Base-by-base conservation (phyloP, 371 early-diverging fungal genomes). In the Batkoa obscura region DNA sequence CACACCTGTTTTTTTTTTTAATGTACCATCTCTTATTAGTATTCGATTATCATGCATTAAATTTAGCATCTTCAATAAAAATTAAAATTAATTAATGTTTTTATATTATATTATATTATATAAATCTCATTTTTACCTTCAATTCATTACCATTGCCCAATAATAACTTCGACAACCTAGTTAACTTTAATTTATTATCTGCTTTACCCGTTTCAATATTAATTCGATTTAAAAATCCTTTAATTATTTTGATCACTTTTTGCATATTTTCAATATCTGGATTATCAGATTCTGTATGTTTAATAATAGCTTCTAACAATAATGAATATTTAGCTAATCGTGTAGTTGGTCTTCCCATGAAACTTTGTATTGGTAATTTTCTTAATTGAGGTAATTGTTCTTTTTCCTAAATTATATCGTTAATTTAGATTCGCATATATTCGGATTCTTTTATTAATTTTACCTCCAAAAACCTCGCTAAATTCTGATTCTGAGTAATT, bases 251-350 rank as follows among this genome's bases (percentile, higher is more conserved):
- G 35, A 86, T 69, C 5, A 80, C 83, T 56, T 72, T 60, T 4
- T 78, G 72, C 57, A 74, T 75, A 57, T 63, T 65, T 39, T 66
- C 73, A 51, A 72, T 73, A 61, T 94, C 95, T 0, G 88, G 84
- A 62, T 88, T 83, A 45, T 73, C 77, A 37, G 76, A 72, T 3
- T 88, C 83, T 13, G 91, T 86, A 59, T 83, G 75, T 63, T 90
- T 86, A n/a, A 89, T 68, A 30, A 90, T 80, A 10, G 83, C 86
- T 55, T 82, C 73, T 10, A 95, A 72, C 23, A 95, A 63, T 39
- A 95, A 69, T 2, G 86, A 86, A 59, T 93, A 95, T 51, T 93
- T 74, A 4, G 87, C 94, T 58, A 94, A 63, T 30, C 93, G 82
- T 0, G 90, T 84, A 0, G 90, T 87, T 1, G 94, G 94, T 32